Evolutionary conservation across 2,329 filamentous ascomycete species (phyloP).

Genomic region (Pyrenochaeta sp.): DNA sequence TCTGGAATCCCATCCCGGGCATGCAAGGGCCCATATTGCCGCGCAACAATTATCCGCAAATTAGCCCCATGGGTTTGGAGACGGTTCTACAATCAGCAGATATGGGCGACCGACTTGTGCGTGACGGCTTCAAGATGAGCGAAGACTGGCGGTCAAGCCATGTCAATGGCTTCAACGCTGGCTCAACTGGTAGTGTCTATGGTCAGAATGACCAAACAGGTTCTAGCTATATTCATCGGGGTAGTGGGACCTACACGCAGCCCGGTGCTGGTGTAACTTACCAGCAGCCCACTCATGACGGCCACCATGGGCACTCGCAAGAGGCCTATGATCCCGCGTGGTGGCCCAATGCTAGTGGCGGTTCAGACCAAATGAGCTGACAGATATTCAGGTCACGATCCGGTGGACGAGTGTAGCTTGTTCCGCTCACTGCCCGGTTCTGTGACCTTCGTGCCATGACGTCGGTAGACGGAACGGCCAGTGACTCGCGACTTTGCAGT

Average conservation of each 20-base stretch:
- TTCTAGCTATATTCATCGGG: slow-evolving; percentile 6
- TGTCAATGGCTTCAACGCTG: slow-evolving; percentile 20
- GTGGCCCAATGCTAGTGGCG: slow-evolving; percentile 14
- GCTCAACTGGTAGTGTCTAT: slow-evolving; percentile 10
- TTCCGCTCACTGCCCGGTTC: too few species aligned
- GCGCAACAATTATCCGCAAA: slow-evolving; percentile 33
- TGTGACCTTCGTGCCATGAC: too few species aligned
- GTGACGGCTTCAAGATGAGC: slow-evolving; percentile 48
- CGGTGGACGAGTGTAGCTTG: too few species aligned
- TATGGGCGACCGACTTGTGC: slow-evolving; percentile 40
- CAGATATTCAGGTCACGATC: neutral
- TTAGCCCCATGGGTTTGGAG: slow-evolving; percentile 47
- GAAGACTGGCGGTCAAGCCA: slow-evolving; percentile 31
- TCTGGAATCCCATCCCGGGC: slow-evolving; percentile 52
- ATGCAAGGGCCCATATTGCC: slow-evolving; percentile 50
- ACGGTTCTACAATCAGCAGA: slow-evolving; percentile 39
- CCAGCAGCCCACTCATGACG: neutral
- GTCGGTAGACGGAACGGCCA: too few species aligned
- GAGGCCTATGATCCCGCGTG: slow-evolving; percentile 11
- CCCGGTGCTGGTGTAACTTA: slow-evolving; percentile 3
- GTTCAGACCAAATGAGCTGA: slow-evolving; percentile 14
- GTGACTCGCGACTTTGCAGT: too few species aligned
- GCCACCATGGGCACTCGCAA: slow-evolving; percentile 8
- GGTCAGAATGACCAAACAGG: slow-evolving; percentile 3
- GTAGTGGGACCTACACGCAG: slow-evolving; percentile 2